phyloP scores from a whole-genome alignment of 129 eudicot genomes.

The Escallonia rubra region DNA sequence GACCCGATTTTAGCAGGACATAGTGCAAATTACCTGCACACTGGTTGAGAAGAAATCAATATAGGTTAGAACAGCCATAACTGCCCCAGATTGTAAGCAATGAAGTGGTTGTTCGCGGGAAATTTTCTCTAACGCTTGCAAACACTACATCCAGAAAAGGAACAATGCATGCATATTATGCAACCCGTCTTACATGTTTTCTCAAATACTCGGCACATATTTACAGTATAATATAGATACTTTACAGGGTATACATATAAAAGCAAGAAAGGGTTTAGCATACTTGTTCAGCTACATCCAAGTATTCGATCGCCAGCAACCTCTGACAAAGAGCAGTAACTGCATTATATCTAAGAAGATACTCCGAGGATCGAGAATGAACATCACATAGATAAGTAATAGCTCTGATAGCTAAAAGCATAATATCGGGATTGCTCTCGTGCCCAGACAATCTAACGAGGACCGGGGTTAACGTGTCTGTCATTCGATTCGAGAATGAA shows the following conservation, averaged over 20 bases:
- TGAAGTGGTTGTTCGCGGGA: conserved; percentile 83
- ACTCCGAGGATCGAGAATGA: conserved; percentile 63
- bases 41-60: conserved; percentile 93
- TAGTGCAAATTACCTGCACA: conserved; percentile 52
- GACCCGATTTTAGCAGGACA: background rate
- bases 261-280: background rate
- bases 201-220: background rate
- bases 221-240: background rate
- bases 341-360: conserved; percentile 64
- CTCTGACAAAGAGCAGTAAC: conserved; percentile 71
- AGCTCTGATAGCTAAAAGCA: conserved; percentile 83
- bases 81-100: conserved; percentile 81
- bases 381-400: conserved; percentile 87
- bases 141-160: conserved; percentile 50
- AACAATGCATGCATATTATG: background rate
- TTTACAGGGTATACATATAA: background rate
- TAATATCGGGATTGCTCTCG: conserved; percentile 69
- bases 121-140: conserved; percentile 93
- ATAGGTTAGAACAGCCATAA: conserved; percentile 72
- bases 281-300: conserved; percentile 97
- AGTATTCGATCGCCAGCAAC: conserved; percentile 63
- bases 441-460: conserved; percentile 69
- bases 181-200: background rate
- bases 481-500: conserved; percentile 64
- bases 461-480: conserved; percentile 56